These are phyloP conservation scores for Lathyrus oleraceus DNA, from an alignment of 306 rosid genomes.

Conservation along the genomic window DNA sequence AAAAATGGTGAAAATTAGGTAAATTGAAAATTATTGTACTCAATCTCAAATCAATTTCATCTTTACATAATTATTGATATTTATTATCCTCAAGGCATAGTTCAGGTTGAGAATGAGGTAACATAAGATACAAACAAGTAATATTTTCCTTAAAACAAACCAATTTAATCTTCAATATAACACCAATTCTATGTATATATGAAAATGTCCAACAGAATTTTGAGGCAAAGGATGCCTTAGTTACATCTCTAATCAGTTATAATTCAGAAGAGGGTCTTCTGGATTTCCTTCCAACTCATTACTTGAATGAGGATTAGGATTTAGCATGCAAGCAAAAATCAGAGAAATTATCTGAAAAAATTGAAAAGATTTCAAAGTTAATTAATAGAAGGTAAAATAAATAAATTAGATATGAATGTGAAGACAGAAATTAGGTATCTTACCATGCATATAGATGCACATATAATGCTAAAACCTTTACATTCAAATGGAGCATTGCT, in stretches of 20 bases:
- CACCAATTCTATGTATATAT: no score
- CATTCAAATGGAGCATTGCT: slow-evolving; percentile 74
- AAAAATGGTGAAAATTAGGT: no score
- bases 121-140: no score
- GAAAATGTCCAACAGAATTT: no score
- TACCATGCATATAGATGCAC: slow-evolving; percentile 76
- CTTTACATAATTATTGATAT: background rate
- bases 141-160: no score
- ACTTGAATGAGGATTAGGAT: slow-evolving; percentile 26
- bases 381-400: background rate
- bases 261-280: slow-evolving; percentile 58
- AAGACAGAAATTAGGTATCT: slow-evolving; percentile 22
- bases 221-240: no score
- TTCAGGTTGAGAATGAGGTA: background rate
- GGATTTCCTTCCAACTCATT: slow-evolving; percentile 37
- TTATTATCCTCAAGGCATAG: background rate
- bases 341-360: slow-evolving; percentile 57
- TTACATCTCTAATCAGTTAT: background rate
- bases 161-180: no score
- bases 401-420: background rate
- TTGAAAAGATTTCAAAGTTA: slow-evolving; percentile 28
- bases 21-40: no score
- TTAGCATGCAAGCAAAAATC: slow-evolving; percentile 56
- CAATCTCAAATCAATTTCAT: background rate
- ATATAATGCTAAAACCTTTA: slow-evolving; percentile 81